These are phyloP conservation scores for Leptographium procerum DNA, from an alignment of 2,329 filamentous ascomycete species.

Conservation along the genomic window DNA sequence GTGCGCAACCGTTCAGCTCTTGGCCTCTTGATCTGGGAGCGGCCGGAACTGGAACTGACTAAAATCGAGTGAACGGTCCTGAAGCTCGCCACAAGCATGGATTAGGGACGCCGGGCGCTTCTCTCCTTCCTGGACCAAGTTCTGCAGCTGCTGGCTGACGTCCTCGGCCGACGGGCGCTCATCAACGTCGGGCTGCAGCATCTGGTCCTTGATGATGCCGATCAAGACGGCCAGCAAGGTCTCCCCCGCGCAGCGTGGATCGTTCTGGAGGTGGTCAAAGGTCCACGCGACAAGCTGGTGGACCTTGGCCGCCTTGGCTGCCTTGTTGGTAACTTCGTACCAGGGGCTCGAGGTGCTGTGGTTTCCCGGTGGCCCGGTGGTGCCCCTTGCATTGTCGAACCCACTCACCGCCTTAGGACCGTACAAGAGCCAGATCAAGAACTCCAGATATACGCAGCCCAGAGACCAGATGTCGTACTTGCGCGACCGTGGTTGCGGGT, in stretches of 20 bases:
- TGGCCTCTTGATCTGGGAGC: neutral
- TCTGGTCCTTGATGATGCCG: neutral
- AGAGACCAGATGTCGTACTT: neutral
- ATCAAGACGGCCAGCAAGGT: neutral
- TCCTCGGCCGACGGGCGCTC: neutral
- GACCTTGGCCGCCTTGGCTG: neutral
- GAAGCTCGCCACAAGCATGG: neutral
- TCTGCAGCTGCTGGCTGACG: neutral
- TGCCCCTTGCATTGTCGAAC: neutral
- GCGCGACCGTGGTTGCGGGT: neutral
- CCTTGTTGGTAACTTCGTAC: neutral
- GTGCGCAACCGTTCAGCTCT: neutral
- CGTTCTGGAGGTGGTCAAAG: neutral
- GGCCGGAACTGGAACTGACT: neutral
- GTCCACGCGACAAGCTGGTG: neutral
- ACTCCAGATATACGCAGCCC: neutral
- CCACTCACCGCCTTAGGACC: neutral
- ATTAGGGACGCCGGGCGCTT: neutral
- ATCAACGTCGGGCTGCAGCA: neutral
- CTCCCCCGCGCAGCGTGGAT: neutral
- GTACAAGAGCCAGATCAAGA: neutral
- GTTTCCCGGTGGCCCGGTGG: neutral
- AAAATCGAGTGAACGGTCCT: neutral
- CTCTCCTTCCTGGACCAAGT: neutral
- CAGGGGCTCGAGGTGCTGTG: neutral